A percentile compares a stretch with the other conserved stretches of the same genome.
Evolutionary conservation across 768 basidiomycete species (phyloP).

Genomic region (Phanerochaete carnosa): DNA sequence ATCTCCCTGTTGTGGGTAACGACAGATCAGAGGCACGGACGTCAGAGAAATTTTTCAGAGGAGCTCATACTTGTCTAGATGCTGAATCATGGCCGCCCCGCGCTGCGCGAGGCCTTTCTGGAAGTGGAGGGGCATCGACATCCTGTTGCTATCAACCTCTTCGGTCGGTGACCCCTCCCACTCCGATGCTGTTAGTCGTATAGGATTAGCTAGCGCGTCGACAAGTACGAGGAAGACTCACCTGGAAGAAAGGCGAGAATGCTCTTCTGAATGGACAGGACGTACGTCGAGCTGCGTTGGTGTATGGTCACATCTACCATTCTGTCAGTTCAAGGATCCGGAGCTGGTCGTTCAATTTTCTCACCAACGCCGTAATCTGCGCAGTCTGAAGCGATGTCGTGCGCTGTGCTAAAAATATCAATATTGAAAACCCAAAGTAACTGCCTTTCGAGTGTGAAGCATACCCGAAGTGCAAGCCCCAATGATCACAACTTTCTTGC

Average conservation of each 20-base stretch:
- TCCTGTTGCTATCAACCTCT: constrained; percentile 50
- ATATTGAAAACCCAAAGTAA: constrained; percentile 25
- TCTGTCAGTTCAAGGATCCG: background rate
- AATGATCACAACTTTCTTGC: constrained; percentile 68
- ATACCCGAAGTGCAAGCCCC: constrained; percentile 54
- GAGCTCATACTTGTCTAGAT: constrained; percentile 23
- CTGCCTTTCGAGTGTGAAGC: background rate
- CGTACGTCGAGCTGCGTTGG: constrained; percentile 5
- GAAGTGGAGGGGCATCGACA: constrained; percentile 33
- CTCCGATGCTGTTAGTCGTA: background rate
- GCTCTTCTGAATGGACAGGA: background rate
- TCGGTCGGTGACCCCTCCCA: constrained; percentile 35
- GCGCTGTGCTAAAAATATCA: constrained; percentile 22
- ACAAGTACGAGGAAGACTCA: background rate
- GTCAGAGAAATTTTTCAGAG: constrained; percentile 22
- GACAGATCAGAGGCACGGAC: background rate
- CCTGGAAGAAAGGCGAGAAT: background rate
- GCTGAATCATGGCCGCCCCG: constrained; percentile 30
- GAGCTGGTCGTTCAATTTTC: constrained; percentile 1
- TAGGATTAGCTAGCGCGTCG: background rate
- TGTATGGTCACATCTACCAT: constrained; percentile 1
- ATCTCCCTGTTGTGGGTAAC: constrained; percentile 34
- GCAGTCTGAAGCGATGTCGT: constrained; percentile 49
- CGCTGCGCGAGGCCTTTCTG: constrained; percentile 28
- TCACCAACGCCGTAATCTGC: constrained; percentile 41